phyloP scores from a whole-genome alignment of 106 monocot species.

The Narthecium ossifragum region DNA sequence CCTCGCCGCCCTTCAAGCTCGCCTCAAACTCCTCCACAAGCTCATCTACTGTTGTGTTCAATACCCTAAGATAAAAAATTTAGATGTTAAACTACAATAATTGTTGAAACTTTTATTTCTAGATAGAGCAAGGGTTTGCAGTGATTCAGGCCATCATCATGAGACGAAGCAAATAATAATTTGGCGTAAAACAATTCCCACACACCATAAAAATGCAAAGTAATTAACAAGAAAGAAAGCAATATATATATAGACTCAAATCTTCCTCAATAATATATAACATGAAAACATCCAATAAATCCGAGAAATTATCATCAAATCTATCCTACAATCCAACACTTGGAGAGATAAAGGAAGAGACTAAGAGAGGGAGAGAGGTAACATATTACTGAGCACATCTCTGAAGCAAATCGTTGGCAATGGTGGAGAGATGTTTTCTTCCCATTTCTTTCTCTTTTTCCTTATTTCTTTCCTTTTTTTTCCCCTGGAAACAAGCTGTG shows the following conservation, averaged over 20 bases:
- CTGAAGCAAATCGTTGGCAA: conserved; percentile 28
- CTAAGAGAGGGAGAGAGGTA: not conserved
- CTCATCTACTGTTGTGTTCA: conserved; percentile 43
- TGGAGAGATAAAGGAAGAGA: not conserved
- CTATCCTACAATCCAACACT: not conserved
- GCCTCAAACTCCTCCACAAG: conserved; percentile 59
- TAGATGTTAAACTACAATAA: not conserved
- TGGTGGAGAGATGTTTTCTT: conserved; percentile 31
- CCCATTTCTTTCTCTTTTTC: too few relatives aligned
- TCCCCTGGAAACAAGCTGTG: too few relatives aligned
- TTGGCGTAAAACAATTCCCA: too few relatives aligned
- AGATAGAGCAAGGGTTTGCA: not conserved
- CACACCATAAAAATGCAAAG: not conserved
- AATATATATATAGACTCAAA: too few relatives aligned
- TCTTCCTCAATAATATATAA: too few relatives aligned
- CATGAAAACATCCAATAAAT: too few relatives aligned
- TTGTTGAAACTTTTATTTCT: not conserved
- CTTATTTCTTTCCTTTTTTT: too few relatives aligned
- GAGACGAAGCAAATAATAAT: too few relatives aligned
- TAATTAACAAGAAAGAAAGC: not conserved
- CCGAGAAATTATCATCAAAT: too few relatives aligned
- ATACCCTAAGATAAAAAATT: conserved; percentile 28
- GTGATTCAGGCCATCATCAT: not conserved
- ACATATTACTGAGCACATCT: conserved; percentile 37
- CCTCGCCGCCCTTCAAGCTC: conserved; percentile 18